Evolutionary conservation across 2,329 filamentous ascomycete genomes (phyloP).

Genomic region (Fusarium chuoi): DNA sequence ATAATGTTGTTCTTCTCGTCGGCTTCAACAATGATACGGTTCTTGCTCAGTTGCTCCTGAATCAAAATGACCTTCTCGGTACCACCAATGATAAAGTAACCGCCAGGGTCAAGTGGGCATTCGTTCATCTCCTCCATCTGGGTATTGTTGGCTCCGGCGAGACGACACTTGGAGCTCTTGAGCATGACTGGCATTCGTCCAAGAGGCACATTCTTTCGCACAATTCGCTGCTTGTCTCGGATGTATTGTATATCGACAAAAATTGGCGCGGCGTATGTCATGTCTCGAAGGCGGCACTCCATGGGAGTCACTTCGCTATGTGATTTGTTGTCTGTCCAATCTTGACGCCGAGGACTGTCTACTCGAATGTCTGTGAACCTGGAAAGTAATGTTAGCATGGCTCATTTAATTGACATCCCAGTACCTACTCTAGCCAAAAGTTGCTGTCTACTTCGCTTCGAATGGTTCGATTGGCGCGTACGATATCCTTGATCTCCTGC

Average conservation of each 20-base stretch:
- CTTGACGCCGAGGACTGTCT: conserved; percentile 80
- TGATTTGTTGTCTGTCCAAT: conserved; percentile 76
- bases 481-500: conserved; percentile 95
- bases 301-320: conserved; percentile 87
- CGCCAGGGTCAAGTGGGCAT: conserved; percentile 93
- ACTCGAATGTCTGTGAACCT: conserved; percentile 89
- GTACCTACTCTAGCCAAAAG: conserved; percentile 80
- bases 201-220: conserved; percentile 81
- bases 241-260: conserved; percentile 92
- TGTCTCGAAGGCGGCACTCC: conserved; percentile 94
- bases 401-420: neutral
- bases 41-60: conserved; percentile 98
- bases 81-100: conserved; percentile 97
- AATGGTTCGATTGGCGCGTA: conserved; percentile 88
- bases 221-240: conserved; percentile 79
- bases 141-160: conserved; percentile 83
- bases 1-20: conserved; percentile 93
- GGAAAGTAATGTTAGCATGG: conserved; percentile 34
- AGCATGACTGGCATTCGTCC: conserved; percentile 97
- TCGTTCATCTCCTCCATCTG: conserved; percentile 95
- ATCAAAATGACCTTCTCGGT: conserved; percentile 99
- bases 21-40: conserved; percentile 95
- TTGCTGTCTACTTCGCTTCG: conserved; percentile 91
- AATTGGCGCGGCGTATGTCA: conserved; percentile 97
- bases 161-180: conserved; percentile 90